Evolutionary conservation across 1,284 basidiomycete species (phyloP).

Genomic region (Cutaneotrichosporon arboriforme): DNA sequence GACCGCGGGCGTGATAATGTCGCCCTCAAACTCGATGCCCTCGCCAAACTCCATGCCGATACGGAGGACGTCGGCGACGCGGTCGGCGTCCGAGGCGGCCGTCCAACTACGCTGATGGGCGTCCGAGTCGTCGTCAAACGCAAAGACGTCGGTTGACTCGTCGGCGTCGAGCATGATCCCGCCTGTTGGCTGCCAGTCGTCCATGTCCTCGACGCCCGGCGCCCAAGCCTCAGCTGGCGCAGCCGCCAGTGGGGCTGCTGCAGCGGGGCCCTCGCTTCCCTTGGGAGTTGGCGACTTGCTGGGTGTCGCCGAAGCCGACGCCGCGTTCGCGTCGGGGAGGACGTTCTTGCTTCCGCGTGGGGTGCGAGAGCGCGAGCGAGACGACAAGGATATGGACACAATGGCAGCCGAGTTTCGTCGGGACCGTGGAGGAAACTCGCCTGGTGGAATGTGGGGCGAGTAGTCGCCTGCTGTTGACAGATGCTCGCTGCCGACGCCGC

Average conservation of each 20-base stretch:
- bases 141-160: conserved; percentile 8
- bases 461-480: conserved; percentile 17
- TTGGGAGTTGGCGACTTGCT: conserved; percentile 29
- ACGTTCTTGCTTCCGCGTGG: conserved; percentile 27
- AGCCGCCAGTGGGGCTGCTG: not conserved
- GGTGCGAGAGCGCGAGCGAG: conserved; percentile 39
- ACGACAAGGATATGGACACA: conserved; percentile 41
- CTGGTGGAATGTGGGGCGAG: conserved; percentile 21
- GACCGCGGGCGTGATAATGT: conserved; percentile 41
- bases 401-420: conserved; percentile 34
- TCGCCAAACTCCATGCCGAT: conserved; percentile 44
- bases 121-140: conserved; percentile 20
- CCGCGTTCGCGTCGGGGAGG: conserved; percentile 11
- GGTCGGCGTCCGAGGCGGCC: conserved; percentile 16
- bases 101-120: conserved; percentile 18
- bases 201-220: conserved; percentile 31
- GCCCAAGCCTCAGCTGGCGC: conserved; percentile 26
- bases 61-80: conserved; percentile 33
- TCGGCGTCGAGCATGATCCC: conserved; percentile 38
- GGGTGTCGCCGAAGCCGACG: conserved; percentile 34
- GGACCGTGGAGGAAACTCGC: conserved; percentile 14
- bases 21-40: conserved; percentile 44
- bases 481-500: too few species aligned
- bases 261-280: conserved; percentile 1
- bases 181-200: conserved; percentile 41